Percentiles rank a stretch among this genome's conserved stretches.
phyloP scores from a whole-genome alignment of 495 filamentous ascomycete species.

The Astrocystis sublimbata region DNA sequence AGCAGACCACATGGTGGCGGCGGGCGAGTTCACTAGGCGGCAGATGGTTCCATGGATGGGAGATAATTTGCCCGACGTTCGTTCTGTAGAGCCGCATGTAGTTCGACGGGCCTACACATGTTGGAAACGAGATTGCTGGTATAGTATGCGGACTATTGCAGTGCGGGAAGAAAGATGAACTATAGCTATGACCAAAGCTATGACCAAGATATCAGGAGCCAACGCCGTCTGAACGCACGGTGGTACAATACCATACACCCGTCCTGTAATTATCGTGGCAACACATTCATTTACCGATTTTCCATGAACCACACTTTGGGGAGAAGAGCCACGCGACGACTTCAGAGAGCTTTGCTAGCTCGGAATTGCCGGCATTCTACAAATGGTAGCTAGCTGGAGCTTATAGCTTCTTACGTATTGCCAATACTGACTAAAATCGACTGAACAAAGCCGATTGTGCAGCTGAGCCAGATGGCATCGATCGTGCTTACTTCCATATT shows the following conservation, averaged over 20 bases:
- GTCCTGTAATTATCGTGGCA: background rate
- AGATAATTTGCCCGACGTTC: background rate
- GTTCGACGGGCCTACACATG: background rate
- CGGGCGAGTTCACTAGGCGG: background rate
- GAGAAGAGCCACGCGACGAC: background rate
- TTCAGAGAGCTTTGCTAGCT: no score
- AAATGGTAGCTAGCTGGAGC: background rate
- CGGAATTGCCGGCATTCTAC: background rate
- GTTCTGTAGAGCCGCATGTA: background rate
- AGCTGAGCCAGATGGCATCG: background rate
- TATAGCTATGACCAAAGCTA: no score
- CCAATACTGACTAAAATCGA: background rate
- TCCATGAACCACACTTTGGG: background rate
- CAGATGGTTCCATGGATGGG: background rate
- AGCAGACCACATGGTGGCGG: background rate
- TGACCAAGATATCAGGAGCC: background rate
- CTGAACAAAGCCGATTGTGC: constrained; percentile 16
- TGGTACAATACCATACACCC: background rate
- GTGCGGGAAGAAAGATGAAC: background rate
- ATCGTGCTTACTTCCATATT: constrained; percentile 1
- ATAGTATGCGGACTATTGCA: background rate
- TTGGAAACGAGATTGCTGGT: background rate
- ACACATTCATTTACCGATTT: no score
- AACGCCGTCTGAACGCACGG: background rate
- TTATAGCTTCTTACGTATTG: background rate